A percentile compares a stretch with the other conserved stretches of the same genome.
phyloP scores from a whole-genome alignment of 192 early-diverging fungal genomes.

The Dispira parvispora region DNA sequence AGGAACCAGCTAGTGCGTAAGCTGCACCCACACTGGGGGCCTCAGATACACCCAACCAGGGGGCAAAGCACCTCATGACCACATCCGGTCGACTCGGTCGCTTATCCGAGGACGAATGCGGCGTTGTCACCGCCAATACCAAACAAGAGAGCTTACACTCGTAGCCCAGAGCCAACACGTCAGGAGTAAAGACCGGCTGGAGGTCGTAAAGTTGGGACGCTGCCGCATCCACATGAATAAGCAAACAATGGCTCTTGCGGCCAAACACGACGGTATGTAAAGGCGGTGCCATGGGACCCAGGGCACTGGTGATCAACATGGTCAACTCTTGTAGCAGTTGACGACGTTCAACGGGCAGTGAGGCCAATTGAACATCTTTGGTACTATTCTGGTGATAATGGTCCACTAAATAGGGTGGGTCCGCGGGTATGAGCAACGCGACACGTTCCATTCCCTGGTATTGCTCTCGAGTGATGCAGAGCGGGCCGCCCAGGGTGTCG shows the following conservation, averaged over 20 bases:
- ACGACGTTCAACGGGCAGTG: not conserved
- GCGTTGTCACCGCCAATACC: not conserved
- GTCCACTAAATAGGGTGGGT: too few species aligned
- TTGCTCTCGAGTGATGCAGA: slow-evolving; percentile 1
- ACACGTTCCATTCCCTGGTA: not conserved
- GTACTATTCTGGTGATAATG: too few species aligned
- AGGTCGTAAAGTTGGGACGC: not conserved
- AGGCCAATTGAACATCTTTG: not conserved
- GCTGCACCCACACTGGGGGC: not conserved
- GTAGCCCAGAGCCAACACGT: slow-evolving; percentile 4
- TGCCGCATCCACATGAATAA: not conserved
- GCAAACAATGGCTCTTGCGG: not conserved
- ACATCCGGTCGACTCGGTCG: not conserved
- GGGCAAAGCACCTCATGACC: slow-evolving; percentile 2
- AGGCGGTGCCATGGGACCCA: not conserved
- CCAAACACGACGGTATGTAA: not conserved
- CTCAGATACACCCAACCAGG: slow-evolving; percentile 4
- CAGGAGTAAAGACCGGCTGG: not conserved
- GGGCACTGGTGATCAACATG: not conserved
- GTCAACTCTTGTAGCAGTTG: not conserved
- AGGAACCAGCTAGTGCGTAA: not conserved
- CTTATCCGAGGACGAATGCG: too few species aligned
- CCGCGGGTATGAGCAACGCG: not conserved
- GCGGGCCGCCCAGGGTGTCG: slow-evolving; percentile 20
- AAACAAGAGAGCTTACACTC: not conserved